A percentile compares a stretch with the other conserved stretches of the same genome.
Evolutionary conservation across 257 asterid genomes (phyloP).

Genomic region (Nemophila menziesii): DNA sequence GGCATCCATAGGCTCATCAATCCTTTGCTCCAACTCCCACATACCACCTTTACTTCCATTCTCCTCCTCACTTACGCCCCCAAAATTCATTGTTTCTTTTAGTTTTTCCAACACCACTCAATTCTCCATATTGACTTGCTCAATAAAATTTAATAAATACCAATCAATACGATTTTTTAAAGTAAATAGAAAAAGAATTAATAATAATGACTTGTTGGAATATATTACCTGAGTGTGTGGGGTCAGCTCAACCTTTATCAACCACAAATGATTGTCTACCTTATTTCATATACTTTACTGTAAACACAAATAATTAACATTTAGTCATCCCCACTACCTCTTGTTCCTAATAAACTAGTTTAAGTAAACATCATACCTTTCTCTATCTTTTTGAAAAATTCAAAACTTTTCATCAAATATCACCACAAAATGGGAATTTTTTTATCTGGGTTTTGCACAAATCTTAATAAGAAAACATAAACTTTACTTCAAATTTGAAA

Average conservation of each 20-base stretch:
- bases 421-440: background rate
- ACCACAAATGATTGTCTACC: slow-evolving; percentile 15
- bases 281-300: slow-evolving; percentile 6
- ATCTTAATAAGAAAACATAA: background rate
- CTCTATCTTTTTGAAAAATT: background rate
- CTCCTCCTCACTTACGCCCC: slow-evolving; percentile 44
- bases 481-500: background rate
- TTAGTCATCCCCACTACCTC: slow-evolving; percentile 2
- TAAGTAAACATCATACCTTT: background rate
- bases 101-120: background rate
- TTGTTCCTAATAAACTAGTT: background rate
- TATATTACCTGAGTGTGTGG: slow-evolving; percentile 19
- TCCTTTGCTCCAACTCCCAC: slow-evolving; percentile 97
- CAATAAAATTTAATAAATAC: background rate
- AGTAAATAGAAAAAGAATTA: slow-evolving; percentile 4
- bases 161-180: slow-evolving; percentile 4
- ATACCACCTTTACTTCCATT: slow-evolving; percentile 62
- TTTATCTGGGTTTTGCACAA: background rate
- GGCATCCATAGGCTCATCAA: slow-evolving; percentile 99
- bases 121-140: background rate
- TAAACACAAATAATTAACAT: slow-evolving; percentile 1
- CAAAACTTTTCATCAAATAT: background rate
- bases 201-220: slow-evolving; percentile 1
- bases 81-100: slow-evolving; percentile 29
- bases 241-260: slow-evolving; percentile 17